phyloP scores from a whole-genome alignment of 2,329 filamentous ascomycete species.

The Phialocephala subalpina region DNA sequence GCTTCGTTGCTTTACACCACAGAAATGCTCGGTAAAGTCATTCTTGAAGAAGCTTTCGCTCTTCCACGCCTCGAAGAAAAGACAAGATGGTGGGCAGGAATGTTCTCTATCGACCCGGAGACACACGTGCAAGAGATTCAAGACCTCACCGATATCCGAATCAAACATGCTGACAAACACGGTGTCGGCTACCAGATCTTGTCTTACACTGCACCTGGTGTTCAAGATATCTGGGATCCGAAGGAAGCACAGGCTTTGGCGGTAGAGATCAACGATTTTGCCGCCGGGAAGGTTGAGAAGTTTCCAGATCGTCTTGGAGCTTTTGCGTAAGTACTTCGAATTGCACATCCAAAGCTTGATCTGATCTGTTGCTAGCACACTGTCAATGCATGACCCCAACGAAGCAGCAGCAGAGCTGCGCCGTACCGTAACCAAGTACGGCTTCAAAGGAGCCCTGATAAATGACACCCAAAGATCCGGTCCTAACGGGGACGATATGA shows the following conservation, averaged over 20 bases:
- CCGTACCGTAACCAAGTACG: conserved; percentile 60
- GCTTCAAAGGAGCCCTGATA: conserved; percentile 69
- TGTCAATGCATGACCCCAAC: conserved; percentile 61
- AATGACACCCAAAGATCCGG: conserved; percentile 69
- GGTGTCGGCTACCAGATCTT: conserved; percentile 58
- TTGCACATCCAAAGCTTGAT: neutral
- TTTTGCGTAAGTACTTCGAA: conserved; percentile 46
- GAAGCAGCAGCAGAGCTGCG: conserved; percentile 58
- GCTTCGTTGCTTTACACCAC: too few species aligned
- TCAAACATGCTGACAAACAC: conserved; percentile 54
- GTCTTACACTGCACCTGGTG: conserved; percentile 57
- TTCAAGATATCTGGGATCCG: conserved; percentile 54
- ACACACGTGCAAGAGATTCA: conserved; percentile 65
- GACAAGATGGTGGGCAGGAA: conserved; percentile 66
- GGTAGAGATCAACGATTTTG: conserved; percentile 46
- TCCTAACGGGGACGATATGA: conserved; percentile 63
- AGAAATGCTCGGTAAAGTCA: conserved; percentile 67
- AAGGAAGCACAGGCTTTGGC: conserved; percentile 51
- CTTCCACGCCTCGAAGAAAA: conserved; percentile 65
- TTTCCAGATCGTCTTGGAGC: conserved; percentile 52
- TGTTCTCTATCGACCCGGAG: conserved; percentile 66
- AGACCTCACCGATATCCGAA: conserved; percentile 51
- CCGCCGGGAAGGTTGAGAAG: conserved; percentile 35
- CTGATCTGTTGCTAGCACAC: conserved; percentile 37
- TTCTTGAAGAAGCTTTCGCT: conserved; percentile 68